A percentile compares a stretch with the other conserved stretches of the same genome.
phyloP scores from a whole-genome alignment of 2,329 filamentous ascomycete genomes.

The Colletotrichum tofieldiae region DNA sequence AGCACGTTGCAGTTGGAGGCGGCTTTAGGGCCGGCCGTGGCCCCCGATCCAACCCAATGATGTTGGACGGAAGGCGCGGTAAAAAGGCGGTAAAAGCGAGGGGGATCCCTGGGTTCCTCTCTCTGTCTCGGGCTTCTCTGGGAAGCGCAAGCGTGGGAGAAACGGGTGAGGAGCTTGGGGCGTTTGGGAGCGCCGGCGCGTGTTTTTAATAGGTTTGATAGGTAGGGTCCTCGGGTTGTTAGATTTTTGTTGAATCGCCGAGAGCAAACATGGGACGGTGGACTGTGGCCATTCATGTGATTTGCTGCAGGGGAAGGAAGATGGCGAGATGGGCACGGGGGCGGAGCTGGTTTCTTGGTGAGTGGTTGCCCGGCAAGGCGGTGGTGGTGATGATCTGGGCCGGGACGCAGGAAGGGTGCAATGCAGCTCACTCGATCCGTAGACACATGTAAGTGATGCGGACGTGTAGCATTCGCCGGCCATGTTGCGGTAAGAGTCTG shows the following conservation, averaged over 20 bases:
- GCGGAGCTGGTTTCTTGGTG: neutral
- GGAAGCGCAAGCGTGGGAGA: neutral
- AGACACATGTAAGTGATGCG: neutral
- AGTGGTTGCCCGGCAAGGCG: neutral
- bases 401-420: neutral
- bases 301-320: slow-evolving; percentile 34
- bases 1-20: slow-evolving; percentile 2
- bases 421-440: neutral
- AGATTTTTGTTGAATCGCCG: slow-evolving; percentile 40
- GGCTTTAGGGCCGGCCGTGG: slow-evolving; percentile 19
- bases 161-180: slow-evolving; percentile 39
- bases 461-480: neutral
- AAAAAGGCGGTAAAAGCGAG: slow-evolving; percentile 42
- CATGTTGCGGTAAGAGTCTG: neutral
- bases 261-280: slow-evolving; percentile 16
- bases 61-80: slow-evolving; percentile 12
- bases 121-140: slow-evolving; percentile 25
- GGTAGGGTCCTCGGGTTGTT: slow-evolving; percentile 15
- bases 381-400: neutral
- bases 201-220: slow-evolving; percentile 3
- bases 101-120: slow-evolving; percentile 7
- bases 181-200: slow-evolving; percentile 24
- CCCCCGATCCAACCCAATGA: slow-evolving; percentile 27
- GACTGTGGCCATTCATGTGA: slow-evolving; percentile 19
- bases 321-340: neutral